Evolutionary conservation across 768 basidiomycete genomes (phyloP).

Genomic region (Trametes punicea): DNA sequence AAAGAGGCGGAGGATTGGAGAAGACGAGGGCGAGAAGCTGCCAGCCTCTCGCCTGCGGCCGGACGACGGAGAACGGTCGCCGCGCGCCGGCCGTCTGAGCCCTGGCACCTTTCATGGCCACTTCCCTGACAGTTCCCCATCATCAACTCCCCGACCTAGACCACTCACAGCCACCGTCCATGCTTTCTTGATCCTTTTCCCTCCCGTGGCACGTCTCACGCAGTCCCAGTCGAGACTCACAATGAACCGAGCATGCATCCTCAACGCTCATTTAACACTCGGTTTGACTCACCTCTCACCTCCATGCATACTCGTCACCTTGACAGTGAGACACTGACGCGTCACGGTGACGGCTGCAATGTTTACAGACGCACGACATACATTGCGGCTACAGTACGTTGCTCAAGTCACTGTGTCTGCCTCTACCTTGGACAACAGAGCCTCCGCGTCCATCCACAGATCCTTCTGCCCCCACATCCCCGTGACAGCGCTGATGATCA

Average conservation of each 20-base stretch:
- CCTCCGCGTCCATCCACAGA: constrained; percentile 74
- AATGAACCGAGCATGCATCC: no score
- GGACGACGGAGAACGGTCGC: constrained; percentile 1
- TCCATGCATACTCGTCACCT: no score
- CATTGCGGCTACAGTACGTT: not conserved
- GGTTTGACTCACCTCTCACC: no score
- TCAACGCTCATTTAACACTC: no score
- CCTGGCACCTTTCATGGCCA: not conserved
- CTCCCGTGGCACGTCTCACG: no score
- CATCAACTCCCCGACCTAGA: constrained; percentile 8
- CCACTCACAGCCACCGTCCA: constrained; percentile 3
- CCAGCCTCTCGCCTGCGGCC: constrained; percentile 6
- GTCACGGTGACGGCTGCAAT: not conserved
- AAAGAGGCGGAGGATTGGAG: not conserved
- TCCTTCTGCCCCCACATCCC: constrained; percentile 78
- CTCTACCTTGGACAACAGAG: constrained; percentile 34
- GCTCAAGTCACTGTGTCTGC: not conserved
- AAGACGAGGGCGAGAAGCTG: constrained; percentile 2
- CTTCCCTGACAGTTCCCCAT: not conserved
- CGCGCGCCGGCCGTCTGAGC: constrained; percentile 2
- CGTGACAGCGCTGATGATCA: constrained; percentile 61
- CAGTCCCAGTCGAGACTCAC: no score
- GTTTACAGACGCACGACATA: not conserved
- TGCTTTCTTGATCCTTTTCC: no score
- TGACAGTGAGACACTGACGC: no score